Evolutionary conservation across 2,329 filamentous ascomycete genomes (phyloP).

Genomic region (Fusarium illudens): DNA sequence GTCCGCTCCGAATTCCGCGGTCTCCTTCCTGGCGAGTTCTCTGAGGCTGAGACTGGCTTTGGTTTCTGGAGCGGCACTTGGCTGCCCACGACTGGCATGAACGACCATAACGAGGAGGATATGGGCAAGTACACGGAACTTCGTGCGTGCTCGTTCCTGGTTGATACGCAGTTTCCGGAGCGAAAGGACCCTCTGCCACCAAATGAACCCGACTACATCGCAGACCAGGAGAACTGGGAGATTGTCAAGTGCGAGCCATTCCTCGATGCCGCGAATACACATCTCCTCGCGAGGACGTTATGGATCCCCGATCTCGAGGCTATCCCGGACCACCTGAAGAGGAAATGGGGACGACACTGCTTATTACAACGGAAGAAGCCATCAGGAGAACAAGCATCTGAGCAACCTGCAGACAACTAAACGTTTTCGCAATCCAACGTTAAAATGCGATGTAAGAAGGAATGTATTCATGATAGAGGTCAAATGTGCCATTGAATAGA

Average conservation of each 20-base stretch:
- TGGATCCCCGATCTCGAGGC: conserved; percentile 80
- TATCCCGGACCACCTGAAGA: conserved; percentile 73
- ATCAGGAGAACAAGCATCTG: conserved; percentile 52
- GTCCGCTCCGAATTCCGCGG: conserved; percentile 90
- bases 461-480: conserved; percentile 6
- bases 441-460: neutral
- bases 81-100: conserved; percentile 84
- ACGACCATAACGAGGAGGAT: conserved; percentile 90
- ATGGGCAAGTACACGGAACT: conserved; percentile 84
- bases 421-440: neutral
- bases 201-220: conserved; percentile 82
- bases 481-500: conserved; percentile 5
- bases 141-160: conserved; percentile 79
- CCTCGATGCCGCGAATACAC: conserved; percentile 79
- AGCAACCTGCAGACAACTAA: neutral
- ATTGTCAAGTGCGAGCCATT: conserved; percentile 78
- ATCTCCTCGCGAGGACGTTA: conserved; percentile 76
- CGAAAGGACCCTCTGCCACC: conserved; percentile 61
- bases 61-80: conserved; percentile 86
- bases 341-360: conserved; percentile 91
- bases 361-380: conserved; percentile 68
- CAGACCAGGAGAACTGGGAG: conserved; percentile 80
- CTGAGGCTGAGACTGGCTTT: conserved; percentile 73
- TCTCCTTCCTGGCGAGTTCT: conserved; percentile 89
- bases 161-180: conserved; percentile 83